phyloP scores from a whole-genome alignment of 208 protist species.

The Leptomonas seymouri region DNA sequence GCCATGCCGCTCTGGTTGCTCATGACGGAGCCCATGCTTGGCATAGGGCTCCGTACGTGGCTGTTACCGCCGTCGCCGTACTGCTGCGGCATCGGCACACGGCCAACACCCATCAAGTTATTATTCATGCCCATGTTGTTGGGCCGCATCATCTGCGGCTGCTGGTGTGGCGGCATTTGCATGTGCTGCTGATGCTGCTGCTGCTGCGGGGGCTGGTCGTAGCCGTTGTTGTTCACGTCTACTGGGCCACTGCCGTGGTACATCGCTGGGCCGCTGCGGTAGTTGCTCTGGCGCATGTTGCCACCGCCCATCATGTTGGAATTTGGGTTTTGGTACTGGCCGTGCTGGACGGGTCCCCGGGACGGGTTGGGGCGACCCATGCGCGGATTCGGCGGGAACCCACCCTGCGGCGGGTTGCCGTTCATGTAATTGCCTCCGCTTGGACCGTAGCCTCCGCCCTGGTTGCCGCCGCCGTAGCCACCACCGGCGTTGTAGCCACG shows the following conservation, averaged over 20 bases:
- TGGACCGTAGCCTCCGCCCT: constrained; percentile 9
- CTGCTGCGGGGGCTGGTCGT: constrained; percentile 16
- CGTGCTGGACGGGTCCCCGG: constrained; percentile 10
- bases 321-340: constrained; percentile 26
- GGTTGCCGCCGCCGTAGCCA: constrained; percentile 16
- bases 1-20: constrained; percentile 14
- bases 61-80: constrained; percentile 7
- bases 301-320: constrained; percentile 24
- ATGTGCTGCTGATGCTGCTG: constrained; percentile 30
- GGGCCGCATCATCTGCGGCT: constrained; percentile 12
- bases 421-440: constrained; percentile 23
- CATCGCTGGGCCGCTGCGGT: constrained; percentile 4
- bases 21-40: background rate
- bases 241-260: constrained; percentile 20
- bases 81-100: constrained; percentile 3
- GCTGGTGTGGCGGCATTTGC: constrained; percentile 9
- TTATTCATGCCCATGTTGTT: constrained; percentile 31
- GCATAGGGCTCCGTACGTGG: constrained; percentile 18
- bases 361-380: constrained; percentile 16
- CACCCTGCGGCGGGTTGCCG: constrained; percentile 11
- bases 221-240: constrained; percentile 21
- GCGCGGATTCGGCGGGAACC: constrained; percentile 11
- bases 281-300: constrained; percentile 15
- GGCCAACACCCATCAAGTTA: constrained; percentile 17
- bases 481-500: constrained; percentile 6